Percentiles rank a stretch among this genome's conserved stretches.
phyloP scores from a whole-genome alignment of 257 asterid species.

The Solanum chilense region DNA sequence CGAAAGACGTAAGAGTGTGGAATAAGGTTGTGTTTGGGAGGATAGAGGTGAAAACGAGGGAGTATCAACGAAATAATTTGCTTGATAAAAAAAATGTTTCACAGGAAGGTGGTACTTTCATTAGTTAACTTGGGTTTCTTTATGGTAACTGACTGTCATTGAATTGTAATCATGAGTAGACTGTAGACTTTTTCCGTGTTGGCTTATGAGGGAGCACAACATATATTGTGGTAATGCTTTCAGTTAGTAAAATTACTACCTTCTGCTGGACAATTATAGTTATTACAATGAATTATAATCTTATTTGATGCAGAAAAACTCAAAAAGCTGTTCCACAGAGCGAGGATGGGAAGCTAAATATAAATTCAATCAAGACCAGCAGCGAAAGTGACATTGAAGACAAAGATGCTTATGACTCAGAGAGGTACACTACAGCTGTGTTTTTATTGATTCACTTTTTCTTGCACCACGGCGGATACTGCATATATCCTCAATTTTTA shows the following conservation, averaged over 20 bases:
- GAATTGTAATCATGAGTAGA: not conserved
- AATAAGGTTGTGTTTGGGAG: not conserved
- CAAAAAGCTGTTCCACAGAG: constrained; percentile 12
- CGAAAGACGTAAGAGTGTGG: not conserved
- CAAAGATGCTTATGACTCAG: constrained; percentile 13
- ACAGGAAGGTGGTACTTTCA: not conserved
- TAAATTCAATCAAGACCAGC: not conserved
- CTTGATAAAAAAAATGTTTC: not conserved
- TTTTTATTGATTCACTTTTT: not conserved
- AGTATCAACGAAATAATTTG: not conserved
- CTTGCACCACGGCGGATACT: not conserved
- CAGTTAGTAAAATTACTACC: not conserved
- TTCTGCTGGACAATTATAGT: not conserved
- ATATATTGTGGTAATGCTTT: not conserved
- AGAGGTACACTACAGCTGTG: constrained; percentile 18
- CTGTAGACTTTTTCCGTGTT: not conserved
- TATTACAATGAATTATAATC: not conserved
- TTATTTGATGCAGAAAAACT: constrained; percentile 28
- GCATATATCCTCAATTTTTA: not conserved
- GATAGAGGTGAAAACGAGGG: not conserved
- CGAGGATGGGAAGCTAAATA: not conserved
- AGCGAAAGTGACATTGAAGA: not conserved
- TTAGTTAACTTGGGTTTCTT: not conserved
- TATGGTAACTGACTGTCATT: not conserved
- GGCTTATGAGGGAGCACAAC: not conserved